phyloP scores from a whole-genome alignment of 2,329 filamentous ascomycete species.

The Colletotrichum chlorophyti region DNA sequence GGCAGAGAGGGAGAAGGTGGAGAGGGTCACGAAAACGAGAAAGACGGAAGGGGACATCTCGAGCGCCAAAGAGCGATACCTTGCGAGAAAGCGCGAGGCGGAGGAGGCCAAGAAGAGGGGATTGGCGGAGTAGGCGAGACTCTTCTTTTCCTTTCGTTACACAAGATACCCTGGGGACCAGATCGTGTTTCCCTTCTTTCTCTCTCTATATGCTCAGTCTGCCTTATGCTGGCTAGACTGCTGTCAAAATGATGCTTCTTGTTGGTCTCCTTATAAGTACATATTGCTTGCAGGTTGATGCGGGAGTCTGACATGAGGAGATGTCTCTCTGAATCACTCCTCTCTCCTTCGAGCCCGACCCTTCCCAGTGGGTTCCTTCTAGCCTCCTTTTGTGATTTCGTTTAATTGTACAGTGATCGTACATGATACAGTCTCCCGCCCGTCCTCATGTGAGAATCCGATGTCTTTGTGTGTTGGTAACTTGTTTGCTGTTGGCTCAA shows the following conservation, averaged over 20 bases:
- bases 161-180: slow-evolving; percentile 36
- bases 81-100: slow-evolving; percentile 77
- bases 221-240: neutral
- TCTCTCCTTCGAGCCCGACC: neutral
- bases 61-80: slow-evolving; percentile 80
- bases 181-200: slow-evolving; percentile 1
- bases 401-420: slow-evolving; percentile 26
- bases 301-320: neutral
- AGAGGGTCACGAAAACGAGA: slow-evolving; percentile 74
- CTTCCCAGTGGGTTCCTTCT: neutral
- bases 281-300: neutral
- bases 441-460: neutral
- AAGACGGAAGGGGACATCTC: slow-evolving; percentile 81
- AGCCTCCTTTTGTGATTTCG: neutral
- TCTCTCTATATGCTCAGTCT: neutral
- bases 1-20: slow-evolving; percentile 65
- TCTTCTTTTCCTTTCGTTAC: neutral
- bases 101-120: slow-evolving; percentile 70
- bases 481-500: no score
- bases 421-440: slow-evolving; percentile 5
- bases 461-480: no score
- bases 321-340: neutral
- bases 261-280: slow-evolving; percentile 1
- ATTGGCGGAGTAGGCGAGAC: slow-evolving; percentile 34
- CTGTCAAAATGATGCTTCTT: neutral